These are phyloP conservation scores for Pseudogymnoascus sp. DNA, from an alignment of 2,329 filamentous ascomycete genomes.

Conservation along the genomic window DNA sequence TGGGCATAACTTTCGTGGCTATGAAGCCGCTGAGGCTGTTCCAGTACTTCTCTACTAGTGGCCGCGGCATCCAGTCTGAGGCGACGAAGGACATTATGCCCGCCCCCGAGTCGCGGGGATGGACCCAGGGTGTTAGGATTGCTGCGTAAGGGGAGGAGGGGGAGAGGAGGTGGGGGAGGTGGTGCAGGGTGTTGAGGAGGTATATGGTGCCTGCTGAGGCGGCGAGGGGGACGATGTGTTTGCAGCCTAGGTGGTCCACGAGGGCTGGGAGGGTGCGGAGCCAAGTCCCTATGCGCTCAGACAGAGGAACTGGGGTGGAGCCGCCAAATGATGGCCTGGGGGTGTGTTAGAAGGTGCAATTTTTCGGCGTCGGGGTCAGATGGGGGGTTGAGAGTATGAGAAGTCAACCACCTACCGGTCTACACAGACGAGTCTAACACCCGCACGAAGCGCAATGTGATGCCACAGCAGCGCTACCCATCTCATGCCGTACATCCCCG, in stretches of 20 bases:
- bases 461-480: constrained; percentile 25
- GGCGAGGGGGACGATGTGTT: constrained; percentile 31
- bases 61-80: neutral
- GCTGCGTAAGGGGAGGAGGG: constrained; percentile 24
- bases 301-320: constrained; percentile 32
- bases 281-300: constrained; percentile 31
- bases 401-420: constrained; percentile 28
- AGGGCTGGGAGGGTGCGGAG: constrained; percentile 35
- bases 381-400: no score
- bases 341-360: neutral
- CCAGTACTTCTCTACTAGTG: constrained; percentile 19
- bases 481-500: constrained; percentile 32
- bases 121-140: constrained; percentile 17
- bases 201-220: constrained; percentile 37
- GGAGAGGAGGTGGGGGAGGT: constrained; percentile 27
- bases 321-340: constrained; percentile 36
- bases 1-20: constrained; percentile 25
- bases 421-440: constrained; percentile 31
- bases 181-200: constrained; percentile 33
- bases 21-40: constrained; percentile 27
- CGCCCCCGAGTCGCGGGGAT: neutral
- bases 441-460: constrained; percentile 23
- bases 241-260: constrained; percentile 29
- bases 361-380: no score
- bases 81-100: neutral